Evolutionary conservation across 768 basidiomycete genomes (phyloP).

Genomic region (Tulasnella sp.): DNA sequence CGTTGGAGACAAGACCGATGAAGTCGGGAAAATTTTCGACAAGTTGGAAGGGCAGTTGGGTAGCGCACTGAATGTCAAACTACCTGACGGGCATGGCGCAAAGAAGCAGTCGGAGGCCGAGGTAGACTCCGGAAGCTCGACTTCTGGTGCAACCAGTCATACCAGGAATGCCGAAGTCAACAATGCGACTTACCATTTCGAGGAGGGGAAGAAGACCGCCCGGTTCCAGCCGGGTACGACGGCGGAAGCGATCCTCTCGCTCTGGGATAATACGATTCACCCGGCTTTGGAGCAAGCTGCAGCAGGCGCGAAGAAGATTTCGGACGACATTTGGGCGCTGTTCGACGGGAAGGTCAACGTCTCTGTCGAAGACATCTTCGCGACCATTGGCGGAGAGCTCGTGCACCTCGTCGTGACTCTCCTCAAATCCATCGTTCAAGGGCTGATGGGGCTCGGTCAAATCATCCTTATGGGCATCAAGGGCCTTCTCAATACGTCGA

Average conservation of each 20-base stretch:
- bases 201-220: conserved; percentile 13
- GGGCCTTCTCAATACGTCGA: conserved; percentile 8
- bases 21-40: not conserved
- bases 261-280: not conserved
- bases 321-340: not conserved
- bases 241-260: not conserved
- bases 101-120: not conserved
- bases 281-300: not conserved
- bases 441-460: not conserved
- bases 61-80: not conserved
- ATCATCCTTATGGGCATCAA: not conserved
- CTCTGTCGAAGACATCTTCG: not conserved
- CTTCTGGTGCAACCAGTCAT: not conserved
- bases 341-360: not conserved
- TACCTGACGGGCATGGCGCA: not conserved
- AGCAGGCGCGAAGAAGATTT: not conserved
- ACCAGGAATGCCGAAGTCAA: conserved; percentile 3
- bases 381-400: not conserved
- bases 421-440: not conserved
- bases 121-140: not conserved
- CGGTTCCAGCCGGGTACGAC: not conserved
- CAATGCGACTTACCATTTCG: conserved; percentile 12
- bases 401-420: not conserved
- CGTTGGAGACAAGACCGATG: not conserved
- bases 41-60: not conserved